These are phyloP conservation scores for Leishmania tarentolae DNA, from an alignment of 208 protist genomes.

Conservation along the genomic window DNA sequence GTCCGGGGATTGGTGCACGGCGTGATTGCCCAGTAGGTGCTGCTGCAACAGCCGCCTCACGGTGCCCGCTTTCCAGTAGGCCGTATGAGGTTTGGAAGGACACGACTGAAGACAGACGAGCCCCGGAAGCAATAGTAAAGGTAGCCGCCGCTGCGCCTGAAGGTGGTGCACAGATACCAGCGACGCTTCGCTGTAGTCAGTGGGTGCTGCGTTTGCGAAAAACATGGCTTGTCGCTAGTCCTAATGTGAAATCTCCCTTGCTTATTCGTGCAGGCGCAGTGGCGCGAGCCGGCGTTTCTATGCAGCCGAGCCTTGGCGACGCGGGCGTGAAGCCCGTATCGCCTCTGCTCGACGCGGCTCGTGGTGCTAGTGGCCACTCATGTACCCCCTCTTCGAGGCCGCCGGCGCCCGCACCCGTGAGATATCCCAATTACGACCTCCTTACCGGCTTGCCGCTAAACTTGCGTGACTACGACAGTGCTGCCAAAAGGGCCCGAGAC, in stretches of 20 bases:
- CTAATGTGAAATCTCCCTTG: neutral
- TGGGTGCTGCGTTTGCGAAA: conserved; percentile 28
- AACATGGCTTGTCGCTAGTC: conserved; percentile 22
- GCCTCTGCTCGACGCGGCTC: neutral
- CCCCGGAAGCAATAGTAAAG: neutral
- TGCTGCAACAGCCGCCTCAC: neutral
- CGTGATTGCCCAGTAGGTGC: neutral
- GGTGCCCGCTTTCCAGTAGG: neutral
- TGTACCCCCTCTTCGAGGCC: neutral
- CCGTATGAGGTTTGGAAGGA: neutral
- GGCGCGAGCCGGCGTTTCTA: neutral
- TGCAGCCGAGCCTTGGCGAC: neutral
- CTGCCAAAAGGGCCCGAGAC: neutral
- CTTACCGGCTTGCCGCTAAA: conserved; percentile 18
- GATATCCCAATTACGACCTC: conserved; percentile 22
- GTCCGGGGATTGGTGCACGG: neutral
- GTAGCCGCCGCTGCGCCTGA: neutral
- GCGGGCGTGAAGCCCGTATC: neutral
- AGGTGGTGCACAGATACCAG: neutral
- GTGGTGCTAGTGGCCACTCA: neutral
- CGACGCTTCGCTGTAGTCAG: neutral
- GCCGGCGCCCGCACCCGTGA: neutral
- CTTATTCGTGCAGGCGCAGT: neutral
- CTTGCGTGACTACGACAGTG: neutral
- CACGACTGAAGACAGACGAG: neutral